Evolutionary conservation across 2,329 filamentous ascomycete species (phyloP), one percentile per base, ranked within the genome.

Genomic region (Aspergillus fischeri): DNA sequence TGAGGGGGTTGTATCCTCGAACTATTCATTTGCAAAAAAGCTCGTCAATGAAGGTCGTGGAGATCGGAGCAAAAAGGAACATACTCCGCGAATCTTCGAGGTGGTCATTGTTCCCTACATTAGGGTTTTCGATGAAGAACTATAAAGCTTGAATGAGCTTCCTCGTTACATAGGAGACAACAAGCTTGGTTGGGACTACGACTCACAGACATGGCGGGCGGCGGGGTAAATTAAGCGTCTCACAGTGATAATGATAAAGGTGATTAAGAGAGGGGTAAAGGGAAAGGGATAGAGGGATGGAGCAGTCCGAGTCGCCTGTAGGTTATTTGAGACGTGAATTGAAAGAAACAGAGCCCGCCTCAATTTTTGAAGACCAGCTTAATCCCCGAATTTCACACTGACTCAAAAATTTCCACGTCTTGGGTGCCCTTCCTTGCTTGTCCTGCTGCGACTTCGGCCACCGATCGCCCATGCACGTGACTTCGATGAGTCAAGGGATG

Each of bases 1-100:
- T 97, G 65, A 99, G 81, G 68, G 91, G 93, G 74, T 96, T 96
- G 83, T 95, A 93, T 67, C 93, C 93, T 61, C 89, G 88, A 75
- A 92, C 88, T 91, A 62, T 52, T 42, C 35, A 50, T 25, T 45
- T 45, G 52, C 41, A 59, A 45, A 51, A 25, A 38, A 41, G 35
- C 27, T 25, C 53, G 49, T 57, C 49, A 44, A 14, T 17, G 14
- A 3, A n/a, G 10, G 27, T 21, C 41, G 48, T 29, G 42, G 50
- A 21, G 1, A n/a, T 7, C 49, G 28, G 49, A 53, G 54, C 58
- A 28, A 55, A 53, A 32, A 28, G 56, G 60, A n/a, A 73, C 85
- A 64, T 81, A 93, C 90, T 90, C 80, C 90, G 84, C 85, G 89
- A 92, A 73, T 94, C 90, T 75, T 94, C 90, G 57, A 88, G 85